A percentile compares a stretch with the other conserved stretches of the same genome.
These are phyloP conservation scores for Podospora australis DNA, from an alignment of 495 filamentous ascomycete species.

Conservation along the genomic window DNA sequence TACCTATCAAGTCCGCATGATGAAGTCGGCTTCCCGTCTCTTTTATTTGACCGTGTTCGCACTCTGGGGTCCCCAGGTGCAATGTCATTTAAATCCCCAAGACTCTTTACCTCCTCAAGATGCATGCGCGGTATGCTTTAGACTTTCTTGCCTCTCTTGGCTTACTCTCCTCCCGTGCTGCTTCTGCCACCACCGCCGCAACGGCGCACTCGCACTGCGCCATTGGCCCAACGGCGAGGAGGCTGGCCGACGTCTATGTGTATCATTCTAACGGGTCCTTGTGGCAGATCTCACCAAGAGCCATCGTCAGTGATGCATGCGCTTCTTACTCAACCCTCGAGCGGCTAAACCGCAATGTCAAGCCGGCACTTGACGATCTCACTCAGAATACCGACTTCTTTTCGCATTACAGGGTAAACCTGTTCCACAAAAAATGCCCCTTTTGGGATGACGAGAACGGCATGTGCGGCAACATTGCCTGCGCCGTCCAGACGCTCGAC, in stretches of 20 bases:
- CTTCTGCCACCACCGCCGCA: conserved; percentile 13
- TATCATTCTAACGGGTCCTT: conserved; percentile 33
- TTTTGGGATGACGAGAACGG: conserved; percentile 92
- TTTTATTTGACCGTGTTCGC: conserved; percentile 76
- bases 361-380: conserved; percentile 72
- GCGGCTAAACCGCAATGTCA: conserved; percentile 67
- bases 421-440: conserved; percentile 92
- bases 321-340: conserved; percentile 89
- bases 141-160: conserved; percentile 5
- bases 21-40: conserved; percentile 60
- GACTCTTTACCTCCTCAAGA: conserved; percentile 24
- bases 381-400: conserved; percentile 93
- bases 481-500: conserved; percentile 93
- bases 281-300: conserved; percentile 47
- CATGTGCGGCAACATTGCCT: conserved; percentile 96
- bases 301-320: conserved; percentile 77
- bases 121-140: conserved; percentile 44
- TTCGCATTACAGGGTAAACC: conserved; percentile 89
- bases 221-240: conserved; percentile 14
- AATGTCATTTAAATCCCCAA: conserved; percentile 24
- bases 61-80: conserved; percentile 52
- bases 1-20: conserved; percentile 25
- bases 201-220: conserved; percentile 10
- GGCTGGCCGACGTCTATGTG: conserved; percentile 17
- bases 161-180: conserved; percentile 13